Conservation (phyloP, 2,329 filamentous ascomycete species). For the Ramularia endophylla region DNA sequence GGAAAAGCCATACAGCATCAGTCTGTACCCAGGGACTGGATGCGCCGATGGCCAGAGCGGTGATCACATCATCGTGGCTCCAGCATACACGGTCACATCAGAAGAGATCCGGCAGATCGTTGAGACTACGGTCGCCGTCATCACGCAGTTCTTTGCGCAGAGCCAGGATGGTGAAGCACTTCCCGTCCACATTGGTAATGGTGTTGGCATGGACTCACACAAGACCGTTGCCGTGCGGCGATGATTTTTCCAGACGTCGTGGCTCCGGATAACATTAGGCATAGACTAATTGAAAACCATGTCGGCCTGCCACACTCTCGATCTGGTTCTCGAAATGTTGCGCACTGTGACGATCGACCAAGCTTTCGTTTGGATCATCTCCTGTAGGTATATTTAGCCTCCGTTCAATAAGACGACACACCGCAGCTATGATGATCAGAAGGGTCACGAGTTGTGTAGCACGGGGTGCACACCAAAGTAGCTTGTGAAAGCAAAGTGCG, state of each 20-base stretch:
- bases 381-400: neutral
- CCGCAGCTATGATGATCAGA: neutral
- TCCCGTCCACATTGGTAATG: no score
- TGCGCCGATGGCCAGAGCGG: slow-evolving; percentile 54
- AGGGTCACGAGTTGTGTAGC: no score
- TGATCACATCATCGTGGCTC: slow-evolving; percentile 65
- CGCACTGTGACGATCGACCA: no score
- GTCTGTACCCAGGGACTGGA: slow-evolving; percentile 59
- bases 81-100: slow-evolving; percentile 58
- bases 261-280: no score
- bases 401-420: neutral
- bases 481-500: neutral
- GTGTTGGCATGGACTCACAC: no score
- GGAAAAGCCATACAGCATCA: slow-evolving; percentile 44
- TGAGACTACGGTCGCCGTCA: slow-evolving; percentile 44
- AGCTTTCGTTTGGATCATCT: no score
- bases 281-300: no score
- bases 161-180: neutral
- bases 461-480: neutral
- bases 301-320: no score
- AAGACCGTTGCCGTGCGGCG: no score
- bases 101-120: slow-evolving; percentile 54
- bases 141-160: slow-evolving; percentile 43
- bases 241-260: no score
- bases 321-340: no score